Conservation (phyloP, 1,139 yeast species). For the Taiozyma onychis region DNA sequence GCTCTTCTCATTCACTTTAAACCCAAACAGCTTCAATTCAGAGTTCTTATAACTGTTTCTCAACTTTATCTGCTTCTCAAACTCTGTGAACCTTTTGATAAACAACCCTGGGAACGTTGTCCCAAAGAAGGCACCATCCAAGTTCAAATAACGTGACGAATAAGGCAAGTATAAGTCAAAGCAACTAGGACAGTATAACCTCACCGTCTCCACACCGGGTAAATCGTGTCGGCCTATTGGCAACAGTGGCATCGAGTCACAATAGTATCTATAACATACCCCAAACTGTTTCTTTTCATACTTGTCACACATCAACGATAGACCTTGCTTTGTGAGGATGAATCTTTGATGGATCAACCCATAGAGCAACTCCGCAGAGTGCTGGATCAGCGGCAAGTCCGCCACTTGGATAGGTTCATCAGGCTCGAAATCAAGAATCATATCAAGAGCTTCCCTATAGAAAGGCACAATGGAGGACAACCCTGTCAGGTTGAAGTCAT, state of each 20-base stretch:
- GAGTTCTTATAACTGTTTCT: slow-evolving; percentile 48
- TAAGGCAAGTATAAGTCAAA: slow-evolving; percentile 86
- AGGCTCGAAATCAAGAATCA: slow-evolving; percentile 76
- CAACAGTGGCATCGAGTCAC: slow-evolving; percentile 87
- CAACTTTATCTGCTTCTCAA: slow-evolving; percentile 47
- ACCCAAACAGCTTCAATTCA: slow-evolving; percentile 83
- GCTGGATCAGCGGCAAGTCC: slow-evolving; percentile 72
- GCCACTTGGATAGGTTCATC: slow-evolving; percentile 47
- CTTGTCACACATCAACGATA: slow-evolving; percentile 93
- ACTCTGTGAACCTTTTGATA: slow-evolving; percentile 83
- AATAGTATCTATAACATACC: slow-evolving; percentile 81
- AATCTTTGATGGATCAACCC: slow-evolving; percentile 93
- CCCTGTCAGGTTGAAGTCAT: slow-evolving; percentile 93
- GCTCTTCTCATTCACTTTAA: slow-evolving; percentile 70
- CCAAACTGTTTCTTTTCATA: slow-evolving; percentile 90
- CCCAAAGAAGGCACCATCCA: slow-evolving; percentile 97
- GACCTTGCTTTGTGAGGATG: slow-evolving; percentile 83
- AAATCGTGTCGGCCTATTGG: slow-evolving; percentile 92
- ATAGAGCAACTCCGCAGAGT: slow-evolving; percentile 85
- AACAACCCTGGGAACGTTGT: slow-evolving; percentile 92
- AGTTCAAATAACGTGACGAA: slow-evolving; percentile 74
- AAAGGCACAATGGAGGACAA: slow-evolving; percentile 80
- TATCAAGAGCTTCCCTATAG: slow-evolving; percentile 86
- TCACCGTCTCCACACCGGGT: slow-evolving; percentile 87
- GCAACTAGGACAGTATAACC: slow-evolving; percentile 93